These are phyloP conservation scores for Amauroascus niger DNA, from an alignment of 2,329 filamentous ascomycete species.

Conservation along the genomic window DNA sequence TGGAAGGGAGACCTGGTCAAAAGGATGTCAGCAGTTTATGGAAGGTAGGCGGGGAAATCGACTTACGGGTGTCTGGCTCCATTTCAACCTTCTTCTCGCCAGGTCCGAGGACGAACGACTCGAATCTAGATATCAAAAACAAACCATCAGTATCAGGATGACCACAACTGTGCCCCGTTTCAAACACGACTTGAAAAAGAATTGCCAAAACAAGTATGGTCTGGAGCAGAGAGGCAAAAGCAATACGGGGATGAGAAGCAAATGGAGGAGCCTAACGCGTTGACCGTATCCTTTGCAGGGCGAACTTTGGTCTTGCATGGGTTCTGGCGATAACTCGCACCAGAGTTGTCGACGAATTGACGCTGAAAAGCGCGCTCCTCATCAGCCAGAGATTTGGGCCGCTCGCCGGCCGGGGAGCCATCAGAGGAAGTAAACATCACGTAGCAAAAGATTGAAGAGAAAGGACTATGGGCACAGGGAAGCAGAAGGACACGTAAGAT, in stretches of 20 bases:
- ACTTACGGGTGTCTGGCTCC: slow-evolving; percentile 77
- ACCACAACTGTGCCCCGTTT: background rate
- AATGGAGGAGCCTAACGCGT: slow-evolving; percentile 9
- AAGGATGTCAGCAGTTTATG: background rate
- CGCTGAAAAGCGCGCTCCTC: slow-evolving; percentile 9
- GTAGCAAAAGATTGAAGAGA: background rate
- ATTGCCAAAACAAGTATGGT: too few relatives aligned
- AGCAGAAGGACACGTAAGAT: too few relatives aligned
- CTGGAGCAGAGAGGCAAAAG: too few relatives aligned
- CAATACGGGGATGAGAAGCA: too few relatives aligned
- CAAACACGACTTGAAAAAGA: too few relatives aligned
- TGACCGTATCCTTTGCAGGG: slow-evolving; percentile 14
- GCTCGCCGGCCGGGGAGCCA: background rate
- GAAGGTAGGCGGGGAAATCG: background rate
- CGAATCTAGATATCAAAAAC: slow-evolving; percentile 55
- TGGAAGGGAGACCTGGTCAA: slow-evolving; percentile 70
- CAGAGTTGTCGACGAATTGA: slow-evolving; percentile 14
- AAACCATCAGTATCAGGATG: slow-evolving; percentile 1
- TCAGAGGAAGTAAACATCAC: background rate
- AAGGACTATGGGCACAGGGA: background rate
- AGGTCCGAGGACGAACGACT: slow-evolving; percentile 77
- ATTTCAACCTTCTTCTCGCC: slow-evolving; percentile 91
- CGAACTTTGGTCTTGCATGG: slow-evolving; percentile 17
- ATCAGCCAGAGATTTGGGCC: background rate
- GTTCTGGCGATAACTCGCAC: slow-evolving; percentile 17